Percentiles rank a stretch among this genome's conserved stretches.
Evolutionary conservation across 495 filamentous ascomycete species (phyloP).

Genomic region (Aspergillus steynii): DNA sequence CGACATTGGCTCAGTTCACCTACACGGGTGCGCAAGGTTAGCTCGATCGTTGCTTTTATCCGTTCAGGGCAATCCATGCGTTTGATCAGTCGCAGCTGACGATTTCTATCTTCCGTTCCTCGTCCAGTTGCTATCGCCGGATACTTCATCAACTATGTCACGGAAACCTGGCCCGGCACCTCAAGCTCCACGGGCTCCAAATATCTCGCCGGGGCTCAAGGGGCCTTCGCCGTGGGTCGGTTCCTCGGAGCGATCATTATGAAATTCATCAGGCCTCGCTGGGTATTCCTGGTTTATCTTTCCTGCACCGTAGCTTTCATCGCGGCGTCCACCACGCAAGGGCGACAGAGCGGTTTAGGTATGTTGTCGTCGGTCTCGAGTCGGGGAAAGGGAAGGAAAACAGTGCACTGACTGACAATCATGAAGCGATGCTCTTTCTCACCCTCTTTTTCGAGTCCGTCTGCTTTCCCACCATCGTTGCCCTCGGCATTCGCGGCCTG

Average conservation of each 20-base stretch:
- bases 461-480: slow-evolving; percentile 64
- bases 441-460: slow-evolving; percentile 64
- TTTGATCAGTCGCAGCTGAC: not conserved
- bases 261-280: slow-evolving; percentile 53
- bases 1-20: slow-evolving; percentile 69
- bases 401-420: not conserved
- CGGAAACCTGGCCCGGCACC: slow-evolving; percentile 40
- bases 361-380: slow-evolving; percentile 5
- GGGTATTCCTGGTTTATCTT: slow-evolving; percentile 48
- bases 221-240: slow-evolving; percentile 55
- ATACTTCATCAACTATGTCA: slow-evolving; percentile 63
- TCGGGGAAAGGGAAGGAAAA: not conserved
- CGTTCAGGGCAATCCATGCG: not conserved
- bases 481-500: slow-evolving; percentile 59
- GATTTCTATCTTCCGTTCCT: not conserved
- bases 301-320: slow-evolving; percentile 42
- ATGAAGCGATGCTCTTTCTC: slow-evolving; percentile 48
- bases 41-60: slow-evolving; percentile 8
- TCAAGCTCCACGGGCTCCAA: slow-evolving; percentile 47
- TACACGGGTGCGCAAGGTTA: slow-evolving; percentile 67
- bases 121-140: slow-evolving; percentile 61
- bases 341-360: slow-evolving; percentile 47
- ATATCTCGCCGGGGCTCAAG: slow-evolving; percentile 56
- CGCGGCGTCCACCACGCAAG: slow-evolving; percentile 34
- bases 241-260: slow-evolving; percentile 53